Base-by-base conservation (phyloP, 148 eudicot genomes). In the Camellia lanceoleosa region DNA sequence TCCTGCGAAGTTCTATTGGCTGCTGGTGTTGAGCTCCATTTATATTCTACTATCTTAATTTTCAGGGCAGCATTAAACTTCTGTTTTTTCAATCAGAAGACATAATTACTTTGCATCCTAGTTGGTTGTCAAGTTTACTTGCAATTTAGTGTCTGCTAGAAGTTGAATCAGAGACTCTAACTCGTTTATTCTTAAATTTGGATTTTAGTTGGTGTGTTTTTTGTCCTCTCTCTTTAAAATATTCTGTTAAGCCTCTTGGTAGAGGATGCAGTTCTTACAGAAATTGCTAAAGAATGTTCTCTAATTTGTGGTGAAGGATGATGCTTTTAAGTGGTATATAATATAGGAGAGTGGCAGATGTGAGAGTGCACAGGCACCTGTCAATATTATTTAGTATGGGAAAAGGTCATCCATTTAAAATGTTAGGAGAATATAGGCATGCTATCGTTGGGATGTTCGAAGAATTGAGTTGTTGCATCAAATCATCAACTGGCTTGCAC, bases 291-390 rank as follows among this genome's bases (percentile, higher is more conserved):
- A 68, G 70, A 16, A 41, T 30, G 43, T 44, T 41, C 41, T 15
- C 70, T 30, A 66, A 78, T 63, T 5, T 44, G 52, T 20, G 23
- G 16, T 23, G 23, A 43, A 68, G 65, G 43, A 65, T 64, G 69
- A 54, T 78, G 15, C 63, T 46, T 71, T 41, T 47, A 54, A 38
- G 41, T 38, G 52, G 38, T 55, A 15, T 2, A 60, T 56, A 43
- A 38, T 18, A 38, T 51, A 16, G 38, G 56, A 55, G 65, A 55
- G n/a, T 16, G 66, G 3, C 18, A 5, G 44, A 41, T 54, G 42
- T 66, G 70, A 66, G 70, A 66, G 3, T 78, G 72, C 80, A 55
- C 56, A 49, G 11, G 55, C 6, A 52, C 65, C 41, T 55, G 4
- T 8, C 51, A 78, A 56, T 30, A 47, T 77, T 77, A 68, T 55